Percentiles rank a stretch among this genome's conserved stretches.
phyloP scores from a whole-genome alignment of 257 asterid species.

The Rauvolfia tetraphylla region DNA sequence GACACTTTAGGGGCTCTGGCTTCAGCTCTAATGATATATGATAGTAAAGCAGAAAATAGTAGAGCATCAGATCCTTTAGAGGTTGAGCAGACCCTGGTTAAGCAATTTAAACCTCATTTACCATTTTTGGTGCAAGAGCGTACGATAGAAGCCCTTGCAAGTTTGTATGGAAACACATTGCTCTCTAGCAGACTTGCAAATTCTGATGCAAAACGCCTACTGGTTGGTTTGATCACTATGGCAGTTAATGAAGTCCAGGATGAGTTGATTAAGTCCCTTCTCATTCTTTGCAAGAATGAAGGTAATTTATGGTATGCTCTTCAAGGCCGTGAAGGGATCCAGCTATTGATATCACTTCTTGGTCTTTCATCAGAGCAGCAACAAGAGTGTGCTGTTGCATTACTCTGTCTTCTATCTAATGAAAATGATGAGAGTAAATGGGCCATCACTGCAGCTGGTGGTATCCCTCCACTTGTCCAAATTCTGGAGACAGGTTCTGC shows the following conservation, averaged over 20 bases:
- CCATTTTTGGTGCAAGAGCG: conserved; percentile 91
- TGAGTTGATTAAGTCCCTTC: conserved; percentile 80
- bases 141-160: conserved; percentile 96
- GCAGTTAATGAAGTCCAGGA: conserved; percentile 89
- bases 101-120: conserved; percentile 64
- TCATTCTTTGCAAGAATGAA: conserved; percentile 74
- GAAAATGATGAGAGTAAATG: conserved; percentile 98
- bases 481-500: conserved; percentile 94
- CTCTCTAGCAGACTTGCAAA: conserved; percentile 74
- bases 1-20: conserved; percentile 98
- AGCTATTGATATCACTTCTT: conserved; percentile 89
- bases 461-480: conserved; percentile 98
- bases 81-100: conserved; percentile 79
- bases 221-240: conserved; percentile 95
- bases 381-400: conserved; percentile 97
- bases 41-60: conserved; percentile 69
- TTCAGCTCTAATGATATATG: conserved; percentile 97
- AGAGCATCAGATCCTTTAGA: conserved; percentile 85
- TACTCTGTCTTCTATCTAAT: conserved; percentile 83
- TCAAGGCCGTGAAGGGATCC: conserved; percentile 99
- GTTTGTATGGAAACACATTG: conserved; percentile 80
- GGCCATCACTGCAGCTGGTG: conserved; percentile 99
- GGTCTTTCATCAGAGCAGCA: conserved; percentile 99
- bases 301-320: conserved; percentile 96
- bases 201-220: conserved; percentile 90